Evolutionary conservation across 352 stramenopile species (phyloP), one percentile per base, ranked within the genome.

Genomic region (Pythium aquatile): DNA sequence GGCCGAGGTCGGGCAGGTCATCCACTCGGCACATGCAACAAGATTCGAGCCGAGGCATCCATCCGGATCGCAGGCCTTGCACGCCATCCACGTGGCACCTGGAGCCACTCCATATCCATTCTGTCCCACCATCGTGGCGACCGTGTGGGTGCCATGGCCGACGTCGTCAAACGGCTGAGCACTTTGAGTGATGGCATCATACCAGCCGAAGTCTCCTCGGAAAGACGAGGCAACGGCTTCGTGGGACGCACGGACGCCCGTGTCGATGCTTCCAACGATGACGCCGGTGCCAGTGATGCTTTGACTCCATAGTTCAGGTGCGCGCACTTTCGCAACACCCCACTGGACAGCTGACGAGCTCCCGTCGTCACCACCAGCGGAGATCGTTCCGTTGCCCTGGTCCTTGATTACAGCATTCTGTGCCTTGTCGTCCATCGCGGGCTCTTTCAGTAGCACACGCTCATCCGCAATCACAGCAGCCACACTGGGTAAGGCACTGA

Each of bases 81-180:
- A 78, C 3, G 68, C 53, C 39, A 78, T 78, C 74, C 71, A 81
- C 46, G 58, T 67, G 39, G 66, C 66, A 16, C 60, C 66, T 28
- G 66, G 66, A 17, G 65, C 65, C 13, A 72, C 73, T 26, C 74
- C 74, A 44, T 71, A 63, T 11, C 74, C 73, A 1, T 70, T 61
- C 16, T 55, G 20, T 17, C 68, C 71, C 2, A 58, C 65, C 61
- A 77, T 75, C 2, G 65, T 78, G 13, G 55, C 65, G 9, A 78
- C 61, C 24, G 72, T 78, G 59, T 76, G 68, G 16, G 68, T 81
- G 16, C 74, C 74, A 61, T 81, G 74, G 44, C 67, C 71, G 32
- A 71, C 44, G 33, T 62, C 51, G 60, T 81, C 74, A 16, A 71
- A 67, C 5, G 74, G 74, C 37, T 61, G 13, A 20, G 53, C 17